These are phyloP conservation scores for Claviceps arundinis DNA, from an alignment of 2,329 filamentous ascomycete genomes.

Conservation along the genomic window DNA sequence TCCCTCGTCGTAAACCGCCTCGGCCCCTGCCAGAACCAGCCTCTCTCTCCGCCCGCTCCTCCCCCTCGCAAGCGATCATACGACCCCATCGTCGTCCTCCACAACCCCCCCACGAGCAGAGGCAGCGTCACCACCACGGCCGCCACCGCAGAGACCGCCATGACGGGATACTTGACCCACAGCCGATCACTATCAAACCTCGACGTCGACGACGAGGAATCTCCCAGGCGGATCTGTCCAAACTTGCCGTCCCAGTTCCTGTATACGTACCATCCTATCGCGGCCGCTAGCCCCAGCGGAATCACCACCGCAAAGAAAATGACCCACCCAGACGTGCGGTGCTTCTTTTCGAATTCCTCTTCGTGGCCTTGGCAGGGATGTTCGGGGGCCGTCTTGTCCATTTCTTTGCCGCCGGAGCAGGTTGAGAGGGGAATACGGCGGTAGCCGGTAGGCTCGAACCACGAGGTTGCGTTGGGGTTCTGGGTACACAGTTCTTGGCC, in stretches of 20 bases:
- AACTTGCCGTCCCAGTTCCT: slow-evolving; percentile 80
- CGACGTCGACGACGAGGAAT: slow-evolving; percentile 30
- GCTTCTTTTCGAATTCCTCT: slow-evolving; percentile 62
- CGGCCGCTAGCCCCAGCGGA: slow-evolving; percentile 57
- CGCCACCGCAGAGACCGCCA: slow-evolving; percentile 51
- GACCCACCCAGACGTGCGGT: slow-evolving; percentile 54
- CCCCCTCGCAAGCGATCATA: slow-evolving; percentile 35
- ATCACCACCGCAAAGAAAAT: slow-evolving; percentile 79
- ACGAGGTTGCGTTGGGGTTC: slow-evolving; percentile 60
- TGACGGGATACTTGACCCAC: slow-evolving; percentile 72
- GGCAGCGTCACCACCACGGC: slow-evolving; percentile 52
- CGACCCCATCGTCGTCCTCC: slow-evolving; percentile 46
- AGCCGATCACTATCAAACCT: slow-evolving; percentile 54
- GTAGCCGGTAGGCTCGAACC: slow-evolving; percentile 76
- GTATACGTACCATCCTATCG: slow-evolving; percentile 74
- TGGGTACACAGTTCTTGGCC: slow-evolving; percentile 37
- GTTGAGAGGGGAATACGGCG: slow-evolving; percentile 82
- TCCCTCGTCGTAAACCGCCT: slow-evolving; percentile 76
- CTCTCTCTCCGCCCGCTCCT: slow-evolving; percentile 32
- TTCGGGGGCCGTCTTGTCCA: slow-evolving; percentile 49
- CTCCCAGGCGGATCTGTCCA: slow-evolving; percentile 81
- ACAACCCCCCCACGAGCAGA: slow-evolving; percentile 57
- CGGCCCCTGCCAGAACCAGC: slow-evolving; percentile 41
- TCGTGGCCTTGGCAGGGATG: slow-evolving; percentile 64
- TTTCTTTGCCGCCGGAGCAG: slow-evolving; percentile 60